Evolutionary conservation across 2,329 filamentous ascomycete genomes (phyloP).

Genomic region (Fusarium ambrosium): DNA sequence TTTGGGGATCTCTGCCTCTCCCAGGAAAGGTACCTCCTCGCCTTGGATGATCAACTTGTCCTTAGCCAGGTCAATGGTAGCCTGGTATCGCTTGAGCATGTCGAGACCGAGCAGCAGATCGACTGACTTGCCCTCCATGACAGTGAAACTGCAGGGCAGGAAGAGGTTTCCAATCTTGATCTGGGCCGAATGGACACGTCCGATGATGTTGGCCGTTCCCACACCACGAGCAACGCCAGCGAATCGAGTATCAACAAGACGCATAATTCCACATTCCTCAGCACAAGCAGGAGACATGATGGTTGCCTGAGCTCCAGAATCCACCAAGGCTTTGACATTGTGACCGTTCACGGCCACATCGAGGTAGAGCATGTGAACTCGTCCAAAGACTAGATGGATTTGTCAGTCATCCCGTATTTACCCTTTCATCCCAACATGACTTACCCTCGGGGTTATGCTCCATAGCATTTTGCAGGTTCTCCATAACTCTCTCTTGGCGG

Average conservation of each 20-base stretch:
- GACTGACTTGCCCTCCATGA: conserved; percentile 99
- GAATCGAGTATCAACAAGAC: conserved; percentile 92
- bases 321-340: conserved; percentile 94
- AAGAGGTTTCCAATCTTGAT: conserved; percentile 92
- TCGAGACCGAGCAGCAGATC: conserved; percentile 93
- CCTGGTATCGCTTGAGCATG: conserved; percentile 97
- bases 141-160: conserved; percentile 94
- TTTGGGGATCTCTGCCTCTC: conserved; percentile 95
- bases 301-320: conserved; percentile 96
- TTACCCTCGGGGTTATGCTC: conserved; percentile 97
- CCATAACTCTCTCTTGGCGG: conserved; percentile 91
- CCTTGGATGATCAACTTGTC: conserved; percentile 91
- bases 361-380: conserved; percentile 96
- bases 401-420: conserved; percentile 11
- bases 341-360: conserved; percentile 94
- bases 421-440: conserved; percentile 41
- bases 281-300: conserved; percentile 98
- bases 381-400: conserved; percentile 80
- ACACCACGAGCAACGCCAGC: conserved; percentile 93
- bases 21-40: conserved; percentile 89
- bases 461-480: conserved; percentile 96
- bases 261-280: conserved; percentile 94
- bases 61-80: conserved; percentile 87
- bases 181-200: conserved; percentile 93
- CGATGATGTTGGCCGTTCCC: conserved; percentile 93